A percentile compares a stretch with the other conserved stretches of the same genome.
Conservation (phyloP, 352 stramenopile genomes). For the Globisporangium cystogenes region DNA sequence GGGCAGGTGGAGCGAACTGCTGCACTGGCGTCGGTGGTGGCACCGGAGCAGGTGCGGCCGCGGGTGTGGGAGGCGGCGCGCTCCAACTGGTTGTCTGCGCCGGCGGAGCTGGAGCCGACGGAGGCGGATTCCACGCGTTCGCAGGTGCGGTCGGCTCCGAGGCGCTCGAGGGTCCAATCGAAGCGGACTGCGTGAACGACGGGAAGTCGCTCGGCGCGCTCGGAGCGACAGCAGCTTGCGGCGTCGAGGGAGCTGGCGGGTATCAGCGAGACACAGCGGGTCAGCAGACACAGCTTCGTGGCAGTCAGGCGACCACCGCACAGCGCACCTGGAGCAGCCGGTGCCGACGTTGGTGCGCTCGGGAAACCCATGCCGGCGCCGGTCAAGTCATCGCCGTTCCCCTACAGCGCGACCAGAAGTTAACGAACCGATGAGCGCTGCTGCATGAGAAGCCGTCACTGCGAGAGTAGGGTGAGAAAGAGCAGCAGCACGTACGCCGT, state of each 20-base stretch:
- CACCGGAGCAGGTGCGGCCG: not conserved
- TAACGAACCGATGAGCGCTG: not conserved
- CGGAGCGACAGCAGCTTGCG: constrained; percentile 4
- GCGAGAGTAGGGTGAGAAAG: no score
- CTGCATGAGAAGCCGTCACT: not conserved
- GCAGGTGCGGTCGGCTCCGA: constrained; percentile 1
- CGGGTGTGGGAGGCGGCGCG: not conserved
- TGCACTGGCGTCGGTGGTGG: not conserved
- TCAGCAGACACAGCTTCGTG: not conserved
- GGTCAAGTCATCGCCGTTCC: constrained; percentile 10
- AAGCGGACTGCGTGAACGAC: constrained; percentile 46
- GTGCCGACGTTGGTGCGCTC: constrained; percentile 3
- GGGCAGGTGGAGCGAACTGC: not conserved
- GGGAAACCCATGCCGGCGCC: constrained; percentile 7
- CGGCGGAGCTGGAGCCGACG: not conserved
- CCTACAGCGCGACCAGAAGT: not conserved
- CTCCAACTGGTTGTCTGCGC: constrained; percentile 7
- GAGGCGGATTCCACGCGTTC: constrained; percentile 9
- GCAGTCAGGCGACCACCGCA: not conserved
- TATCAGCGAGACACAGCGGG: constrained; percentile 2
- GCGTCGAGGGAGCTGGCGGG: constrained; percentile 1
- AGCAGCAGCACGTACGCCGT: constrained; percentile 20
- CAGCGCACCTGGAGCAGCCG: not conserved
- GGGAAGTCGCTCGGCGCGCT: constrained; percentile 25
- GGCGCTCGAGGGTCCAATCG: constrained; percentile 10